Evolutionary conservation across 2,329 filamentous ascomycete species (phyloP).

Genomic region (Diplodia seriata): DNA sequence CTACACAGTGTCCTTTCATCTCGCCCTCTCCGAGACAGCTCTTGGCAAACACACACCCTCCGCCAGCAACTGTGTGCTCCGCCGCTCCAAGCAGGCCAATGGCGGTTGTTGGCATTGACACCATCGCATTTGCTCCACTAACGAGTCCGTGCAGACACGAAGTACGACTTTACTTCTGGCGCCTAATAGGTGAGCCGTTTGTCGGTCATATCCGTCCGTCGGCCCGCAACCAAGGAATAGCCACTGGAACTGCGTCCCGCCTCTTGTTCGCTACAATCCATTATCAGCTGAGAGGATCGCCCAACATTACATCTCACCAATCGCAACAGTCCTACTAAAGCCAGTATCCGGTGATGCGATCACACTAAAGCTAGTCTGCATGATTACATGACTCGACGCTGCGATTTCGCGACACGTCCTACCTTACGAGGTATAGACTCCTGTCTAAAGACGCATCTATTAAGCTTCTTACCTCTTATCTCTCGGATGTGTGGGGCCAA

Average conservation of each 20-base stretch:
- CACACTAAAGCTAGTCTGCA: slow-evolving; percentile 1
- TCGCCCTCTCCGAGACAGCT: slow-evolving; percentile 22
- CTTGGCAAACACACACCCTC: slow-evolving; percentile 6
- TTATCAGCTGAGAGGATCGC: slow-evolving; percentile 4
- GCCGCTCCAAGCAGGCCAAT: slow-evolving; percentile 1
- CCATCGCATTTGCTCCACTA: background rate
- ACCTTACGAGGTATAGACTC: background rate
- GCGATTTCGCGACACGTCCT: background rate
- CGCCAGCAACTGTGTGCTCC: slow-evolving; percentile 7
- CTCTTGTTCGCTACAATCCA: slow-evolving; percentile 11
- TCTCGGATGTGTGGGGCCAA: background rate
- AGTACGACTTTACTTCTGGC: background rate
- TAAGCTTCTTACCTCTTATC: background rate
- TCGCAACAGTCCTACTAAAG: background rate
- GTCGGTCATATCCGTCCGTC: slow-evolving; percentile 12
- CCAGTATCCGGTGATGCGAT: background rate
- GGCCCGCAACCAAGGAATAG: background rate
- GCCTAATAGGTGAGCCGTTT: background rate
- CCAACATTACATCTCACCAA: background rate
- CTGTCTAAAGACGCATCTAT: background rate
- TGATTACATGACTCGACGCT: slow-evolving; percentile 4
- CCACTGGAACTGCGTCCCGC: background rate
- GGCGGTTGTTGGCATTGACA: background rate
- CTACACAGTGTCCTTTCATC: background rate
- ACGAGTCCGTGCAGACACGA: slow-evolving; percentile 6